Evolutionary conservation across 1,284 basidiomycete species (phyloP).

Genomic region (Apiotrichum porosum): DNA sequence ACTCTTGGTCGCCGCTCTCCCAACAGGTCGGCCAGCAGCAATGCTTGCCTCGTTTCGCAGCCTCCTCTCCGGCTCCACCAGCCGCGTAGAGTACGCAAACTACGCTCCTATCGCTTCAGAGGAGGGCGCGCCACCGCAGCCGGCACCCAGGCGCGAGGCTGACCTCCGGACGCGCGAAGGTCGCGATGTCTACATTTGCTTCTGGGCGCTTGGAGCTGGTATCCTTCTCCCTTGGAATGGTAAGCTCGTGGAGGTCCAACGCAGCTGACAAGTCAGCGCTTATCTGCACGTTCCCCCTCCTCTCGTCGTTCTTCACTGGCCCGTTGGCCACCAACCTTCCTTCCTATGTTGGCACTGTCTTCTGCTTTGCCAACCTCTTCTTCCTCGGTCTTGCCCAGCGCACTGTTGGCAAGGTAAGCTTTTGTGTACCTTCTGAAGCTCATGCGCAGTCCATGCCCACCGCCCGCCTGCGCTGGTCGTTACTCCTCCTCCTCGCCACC

Average conservation of each 20-base stretch:
- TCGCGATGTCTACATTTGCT: conserved; percentile 32
- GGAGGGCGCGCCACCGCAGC: background rate
- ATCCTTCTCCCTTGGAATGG: conserved; percentile 47
- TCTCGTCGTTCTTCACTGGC: conserved; percentile 35
- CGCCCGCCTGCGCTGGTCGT: conserved; percentile 30
- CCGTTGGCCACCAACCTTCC: conserved; percentile 32
- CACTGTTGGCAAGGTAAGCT: conserved; percentile 36
- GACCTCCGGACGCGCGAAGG: background rate
- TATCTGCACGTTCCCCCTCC: conserved; percentile 44
- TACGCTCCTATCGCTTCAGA: conserved; percentile 6
- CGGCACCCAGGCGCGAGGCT: background rate
- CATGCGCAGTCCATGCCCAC: conserved; percentile 33
- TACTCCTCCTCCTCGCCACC: conserved; percentile 31
- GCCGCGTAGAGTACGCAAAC: background rate
- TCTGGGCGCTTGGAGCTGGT: conserved; percentile 47
- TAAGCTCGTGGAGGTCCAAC: conserved; percentile 2
- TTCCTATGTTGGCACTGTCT: conserved; percentile 39
- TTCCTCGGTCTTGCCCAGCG: conserved; percentile 46
- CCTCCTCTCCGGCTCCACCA: background rate
- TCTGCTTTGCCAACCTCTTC: conserved; percentile 45
- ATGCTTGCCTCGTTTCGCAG: background rate
- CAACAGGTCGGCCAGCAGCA: too few relatives aligned
- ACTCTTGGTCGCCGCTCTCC: too few relatives aligned
- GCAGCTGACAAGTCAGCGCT: conserved; percentile 28
- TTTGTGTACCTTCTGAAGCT: background rate